Evolutionary conservation across 192 early-diverging fungal species (phyloP).

Genomic region (Phlyctochytrium bullatum): DNA sequence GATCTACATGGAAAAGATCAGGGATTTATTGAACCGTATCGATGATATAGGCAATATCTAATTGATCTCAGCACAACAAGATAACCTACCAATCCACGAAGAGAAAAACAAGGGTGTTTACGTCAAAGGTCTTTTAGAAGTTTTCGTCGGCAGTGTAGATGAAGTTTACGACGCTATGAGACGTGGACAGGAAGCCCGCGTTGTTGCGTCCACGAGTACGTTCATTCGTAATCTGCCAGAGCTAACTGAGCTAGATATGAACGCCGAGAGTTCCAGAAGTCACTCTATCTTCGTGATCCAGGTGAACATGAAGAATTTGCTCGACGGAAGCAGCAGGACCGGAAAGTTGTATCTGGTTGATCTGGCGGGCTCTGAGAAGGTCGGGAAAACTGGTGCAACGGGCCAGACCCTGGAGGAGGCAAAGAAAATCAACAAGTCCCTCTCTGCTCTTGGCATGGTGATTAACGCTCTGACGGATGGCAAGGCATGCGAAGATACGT

Average conservation of each 20-base stretch:
- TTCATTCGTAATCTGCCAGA: conserved; percentile 9
- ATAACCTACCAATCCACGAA: conserved; percentile 96
- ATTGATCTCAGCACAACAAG: conserved; percentile 61
- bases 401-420: conserved; percentile 99
- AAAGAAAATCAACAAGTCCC: conserved; percentile 99
- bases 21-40: conserved; percentile 88
- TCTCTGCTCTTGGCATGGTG: conserved; percentile 98
- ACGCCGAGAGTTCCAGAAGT: conserved; percentile 94
- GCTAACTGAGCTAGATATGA: conserved; percentile 89
- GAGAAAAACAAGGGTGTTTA: conserved; percentile 96
- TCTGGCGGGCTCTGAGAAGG: conserved; percentile 98
- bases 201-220: conserved; percentile 88
- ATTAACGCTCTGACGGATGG: conserved; percentile 98
- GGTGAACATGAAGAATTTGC: conserved; percentile 92
- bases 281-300: conserved; percentile 98
- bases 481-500: conserved; percentile 56
- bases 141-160: conserved; percentile 91
- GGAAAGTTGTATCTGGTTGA: conserved; percentile 96
- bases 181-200: conserved; percentile 81
- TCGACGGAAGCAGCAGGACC: conserved; percentile 82
- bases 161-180: conserved; percentile 99
- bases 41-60: neutral
- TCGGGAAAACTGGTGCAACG: conserved; percentile 94
- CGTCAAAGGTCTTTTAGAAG: conserved; percentile 95
- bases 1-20: conserved; percentile 99